A percentile compares a stretch with the other conserved stretches of the same genome.
Conservation (phyloP, 1,284 basidiomycete species). For the Pulveroboletus sp. region DNA sequence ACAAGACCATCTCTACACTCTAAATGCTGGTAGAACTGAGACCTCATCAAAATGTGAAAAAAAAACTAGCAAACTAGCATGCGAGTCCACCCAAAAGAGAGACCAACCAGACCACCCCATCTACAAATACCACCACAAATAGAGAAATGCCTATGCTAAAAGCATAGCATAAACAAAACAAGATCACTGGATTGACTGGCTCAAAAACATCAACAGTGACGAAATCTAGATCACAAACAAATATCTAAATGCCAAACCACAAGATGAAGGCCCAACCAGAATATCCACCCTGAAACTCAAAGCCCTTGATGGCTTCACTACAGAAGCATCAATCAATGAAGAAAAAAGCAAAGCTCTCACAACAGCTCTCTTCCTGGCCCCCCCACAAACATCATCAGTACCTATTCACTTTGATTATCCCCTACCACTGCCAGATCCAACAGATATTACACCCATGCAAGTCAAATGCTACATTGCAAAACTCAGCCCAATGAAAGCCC, state of each 20-base stretch:
- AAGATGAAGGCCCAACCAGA: not conserved
- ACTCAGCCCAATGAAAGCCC: not conserved
- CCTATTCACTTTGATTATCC: not conserved
- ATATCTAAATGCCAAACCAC: not conserved
- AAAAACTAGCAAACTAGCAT: not conserved
- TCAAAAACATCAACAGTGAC: not conserved
- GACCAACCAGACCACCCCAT: not conserved
- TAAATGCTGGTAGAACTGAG: too few species aligned
- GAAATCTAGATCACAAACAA: not conserved
- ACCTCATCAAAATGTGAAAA: not conserved
- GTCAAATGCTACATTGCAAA: not conserved
- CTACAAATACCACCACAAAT: too few species aligned
- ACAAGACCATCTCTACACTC: too few species aligned
- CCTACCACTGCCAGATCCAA: accelerated
- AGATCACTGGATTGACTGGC: not conserved
- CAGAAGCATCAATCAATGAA: not conserved
- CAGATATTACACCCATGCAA: not conserved
- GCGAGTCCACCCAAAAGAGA: not conserved
- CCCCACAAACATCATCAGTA: not conserved
- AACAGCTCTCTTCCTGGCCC: not conserved
- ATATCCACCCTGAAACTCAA: not conserved
- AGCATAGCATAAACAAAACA: not conserved
- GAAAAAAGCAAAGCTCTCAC: not conserved
- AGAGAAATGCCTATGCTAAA: too few species aligned
- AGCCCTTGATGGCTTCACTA: not conserved